Base-by-base conservation (phyloP, 2,329 filamentous ascomycete genomes). In the Uncinocarpus reesii region DNA sequence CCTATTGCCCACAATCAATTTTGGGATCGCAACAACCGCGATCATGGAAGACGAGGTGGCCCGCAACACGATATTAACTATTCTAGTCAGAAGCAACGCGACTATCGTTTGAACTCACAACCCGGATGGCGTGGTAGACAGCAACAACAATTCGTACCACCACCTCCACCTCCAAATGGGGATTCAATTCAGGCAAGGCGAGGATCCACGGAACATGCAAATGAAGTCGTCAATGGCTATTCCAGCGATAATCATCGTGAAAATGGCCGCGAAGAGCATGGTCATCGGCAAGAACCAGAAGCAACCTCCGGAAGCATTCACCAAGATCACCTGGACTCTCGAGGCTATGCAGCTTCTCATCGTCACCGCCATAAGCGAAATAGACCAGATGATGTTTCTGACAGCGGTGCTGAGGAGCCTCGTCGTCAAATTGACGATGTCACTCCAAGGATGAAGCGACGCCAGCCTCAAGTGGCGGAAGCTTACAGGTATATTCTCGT, bases 381-480 rank as follows among this genome's bases (percentile, higher is more conserved):
- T 43, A 38, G 44, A 41, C 41, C 42, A 31, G 45, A 55, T 52
- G 50, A 55, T 48, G 50, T 48, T 35, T 52, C 50, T 36, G 53
- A 56, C 15, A 55, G 54, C 26, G 49, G 47, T 41, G 56, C 58
- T 21, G 52, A 54, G 20, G 60, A 60, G 29, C 55, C 56, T 41
- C 52, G 58, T 51, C 58, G 58, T 41, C 61, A 63, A 55, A 54
- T 59, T 20, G 64, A 64, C 38, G 63, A 65, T 43, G 53, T 55
- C 11, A 55, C 51, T 23, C 56, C 58, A 26, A 65, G 60, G 49
- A 48, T 56, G n/a, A 67, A 64, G 56, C 60, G 62, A 43, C 62
- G 60, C 21, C 62, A 65, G 48, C 67, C 67, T n/a, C 57, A 63
- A 16, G 64, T 69, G 34, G 65, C 61, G 8, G 63, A 59, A 49